Conservation (phyloP, 345 rosid species). For the Physaria fendleri region DNA sequence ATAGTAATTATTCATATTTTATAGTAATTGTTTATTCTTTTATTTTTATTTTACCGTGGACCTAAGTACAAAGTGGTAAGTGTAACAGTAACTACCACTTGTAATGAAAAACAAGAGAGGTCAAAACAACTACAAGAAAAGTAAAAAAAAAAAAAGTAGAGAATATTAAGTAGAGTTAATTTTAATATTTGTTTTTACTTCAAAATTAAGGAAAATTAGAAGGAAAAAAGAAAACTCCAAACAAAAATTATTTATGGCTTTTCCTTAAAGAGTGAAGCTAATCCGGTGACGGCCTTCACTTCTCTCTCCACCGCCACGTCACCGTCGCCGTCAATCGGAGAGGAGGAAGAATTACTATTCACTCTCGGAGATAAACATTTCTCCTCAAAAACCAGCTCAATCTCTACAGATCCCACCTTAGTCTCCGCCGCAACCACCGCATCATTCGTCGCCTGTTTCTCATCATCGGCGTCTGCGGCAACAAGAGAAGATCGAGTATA, state of each 20-base stretch:
- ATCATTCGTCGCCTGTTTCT: constrained; percentile 13
- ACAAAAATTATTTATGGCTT: constrained; percentile 53
- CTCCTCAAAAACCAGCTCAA: constrained; percentile 64
- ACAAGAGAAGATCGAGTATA: constrained; percentile 33
- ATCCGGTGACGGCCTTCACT: constrained; percentile 72
- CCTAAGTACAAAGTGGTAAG: constrained; percentile 21
- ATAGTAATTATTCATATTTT: neutral
- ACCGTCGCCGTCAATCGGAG: constrained; percentile 9
- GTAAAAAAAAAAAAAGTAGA: neutral
- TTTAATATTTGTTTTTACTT: constrained; percentile 5
- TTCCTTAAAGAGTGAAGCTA: constrained; percentile 76
- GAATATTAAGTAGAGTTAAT: constrained; percentile 20
- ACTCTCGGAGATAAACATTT: constrained; percentile 13
- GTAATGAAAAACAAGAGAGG: constrained; percentile 17
- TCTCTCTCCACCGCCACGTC: constrained; percentile 46
- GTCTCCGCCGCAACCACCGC: constrained; percentile 5
- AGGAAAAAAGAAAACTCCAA: constrained; percentile 24
- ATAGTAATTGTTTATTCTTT: no score
- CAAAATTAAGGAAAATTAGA: constrained; percentile 13
- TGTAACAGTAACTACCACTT: no score
- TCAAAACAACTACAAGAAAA: constrained; percentile 12
- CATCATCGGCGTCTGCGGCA: constrained; percentile 8
- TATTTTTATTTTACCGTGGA: constrained; percentile 20
- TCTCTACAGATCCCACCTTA: constrained; percentile 30
- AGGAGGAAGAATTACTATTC: constrained; percentile 9